Base-by-base conservation (phyloP, 164 flowering plant genomes). In the Aristolochia californica region DNA sequence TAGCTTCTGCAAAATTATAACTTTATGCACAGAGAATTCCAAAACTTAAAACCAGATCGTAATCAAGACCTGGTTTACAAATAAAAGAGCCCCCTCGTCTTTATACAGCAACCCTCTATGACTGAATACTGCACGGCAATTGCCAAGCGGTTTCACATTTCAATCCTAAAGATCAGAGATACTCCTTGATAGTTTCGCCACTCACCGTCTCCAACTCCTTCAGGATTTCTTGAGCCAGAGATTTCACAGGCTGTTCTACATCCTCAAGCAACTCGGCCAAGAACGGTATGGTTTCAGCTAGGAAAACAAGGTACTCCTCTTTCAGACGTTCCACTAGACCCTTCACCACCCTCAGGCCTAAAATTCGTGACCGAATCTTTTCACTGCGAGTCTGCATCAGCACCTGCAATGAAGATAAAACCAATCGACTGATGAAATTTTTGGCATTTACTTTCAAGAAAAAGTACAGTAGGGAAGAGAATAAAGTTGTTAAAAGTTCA, bases 321-420 rank as follows among this genome's bases (percentile, higher is more conserved):
- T 81, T 91, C 50, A 91, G 73, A 43, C 85, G 79, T 57, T 87
- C 93, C 53, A 87, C 44, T 8, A 91, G 68, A 64, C 77, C 67
- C 68, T 80, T 87, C 0, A 88, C 77, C 10, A 83, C 76, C 67
- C 85, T 76, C 61, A 91, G 73, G 13, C 97, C 90, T 66, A 91
- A 71, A 16, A 87, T 71, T 16, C 86, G 75, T 14, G 91, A 13
- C 5, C 98, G 81, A 9, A 82, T 57, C 74, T 82, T 82, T 27
- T 87, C 95, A 62, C 82, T 83, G 2, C 97, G 82, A n/a, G 98
- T 88, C 72, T 83, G 97, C 91, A 91, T 82, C 74, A 87, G 66
- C 22, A 88, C 95, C 98, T 91, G 77, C 57, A 70, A 48, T 5
- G 11, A 57, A 53, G 24, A 14, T 13, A 60, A 49, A 53, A 13